Base-by-base conservation (phyloP, 179 eudicot genomes). In the Beta lomatogona region DNA sequence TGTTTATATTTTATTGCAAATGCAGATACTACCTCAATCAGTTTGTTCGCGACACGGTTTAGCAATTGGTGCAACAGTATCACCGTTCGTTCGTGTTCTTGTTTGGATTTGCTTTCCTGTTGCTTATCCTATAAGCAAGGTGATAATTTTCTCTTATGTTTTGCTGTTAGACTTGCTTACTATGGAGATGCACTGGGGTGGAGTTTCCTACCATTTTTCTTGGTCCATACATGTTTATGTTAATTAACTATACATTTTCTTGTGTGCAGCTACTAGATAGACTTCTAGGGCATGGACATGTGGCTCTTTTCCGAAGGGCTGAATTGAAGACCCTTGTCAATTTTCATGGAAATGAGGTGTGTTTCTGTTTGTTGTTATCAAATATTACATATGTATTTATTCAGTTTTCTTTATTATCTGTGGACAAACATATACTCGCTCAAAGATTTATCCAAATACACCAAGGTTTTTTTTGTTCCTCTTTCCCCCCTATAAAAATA, bases 81-180 rank as follows among this genome's bases (percentile, higher is more conserved):
- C 97, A 73, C 99, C 99, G 9, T 57, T 91, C 69, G 99, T 96
- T 70, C 99, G 96, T 41, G 90, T 92, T 60, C 96, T 96, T 86
- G 97, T 96, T 85, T 92, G 94, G 92, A 82, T 95, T 41, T 96
- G 98, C 83, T 92, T 90, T 86, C 99, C 99, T 55, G 85, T 96
- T 83, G 98, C 99, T 64, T 96, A 88, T 89, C 99, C 99, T 60
- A 96, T 96, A 86, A 92, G 99, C 94, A 96, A 95, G 98, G 99
- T 93, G 77, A 72, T 81, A 41, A 44, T 57, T 19, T 77, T 16
- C 69, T 63, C 31, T 41, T 58, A 22, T 54, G 71, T 77, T 9
- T 46, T 16, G 53, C 11, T 21, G 15, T 67, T 16, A 41, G 28
- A n/a, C 73, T 45, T 53, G 74, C 75, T 77, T 77, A 53, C 14